Conservation (phyloP, 768 basidiomycete genomes). For the Suillus tomentosus region DNA sequence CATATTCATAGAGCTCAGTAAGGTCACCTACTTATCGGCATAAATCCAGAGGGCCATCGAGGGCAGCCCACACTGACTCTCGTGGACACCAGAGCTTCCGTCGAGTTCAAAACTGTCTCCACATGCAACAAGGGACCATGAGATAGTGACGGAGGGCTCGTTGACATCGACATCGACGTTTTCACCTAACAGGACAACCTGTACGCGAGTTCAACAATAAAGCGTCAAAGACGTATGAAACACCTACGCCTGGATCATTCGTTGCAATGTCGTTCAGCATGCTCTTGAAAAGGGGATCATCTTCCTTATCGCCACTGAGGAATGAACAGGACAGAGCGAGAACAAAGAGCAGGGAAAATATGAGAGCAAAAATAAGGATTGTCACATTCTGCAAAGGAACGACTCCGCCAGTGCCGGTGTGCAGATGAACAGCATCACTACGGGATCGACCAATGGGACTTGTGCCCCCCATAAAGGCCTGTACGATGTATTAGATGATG, state of each 20-base stretch:
- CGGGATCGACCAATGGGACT: slow-evolving; percentile 16
- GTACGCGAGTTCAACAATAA: background rate
- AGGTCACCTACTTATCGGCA: slow-evolving; percentile 47
- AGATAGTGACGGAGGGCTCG: slow-evolving; percentile 55
- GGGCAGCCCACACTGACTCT: slow-evolving; percentile 52
- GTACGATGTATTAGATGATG: background rate
- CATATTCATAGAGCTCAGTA: background rate
- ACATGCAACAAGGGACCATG: slow-evolving; percentile 59
- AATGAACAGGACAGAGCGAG: slow-evolving; percentile 50
- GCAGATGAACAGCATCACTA: background rate
- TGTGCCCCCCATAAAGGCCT: slow-evolving; percentile 20
- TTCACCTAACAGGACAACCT: slow-evolving; percentile 60
- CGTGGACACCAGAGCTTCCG: slow-evolving; percentile 49
- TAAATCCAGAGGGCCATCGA: slow-evolving; percentile 42
- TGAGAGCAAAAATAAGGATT: slow-evolving; percentile 38
- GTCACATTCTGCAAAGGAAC: slow-evolving; percentile 29
- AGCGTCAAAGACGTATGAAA: background rate
- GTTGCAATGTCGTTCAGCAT: slow-evolving; percentile 43
- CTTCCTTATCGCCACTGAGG: slow-evolving; percentile 45
- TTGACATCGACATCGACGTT: slow-evolving; percentile 61
- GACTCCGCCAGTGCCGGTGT: slow-evolving; percentile 19
- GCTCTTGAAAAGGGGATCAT: slow-evolving; percentile 42
- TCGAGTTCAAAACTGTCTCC: slow-evolving; percentile 46
- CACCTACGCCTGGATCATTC: slow-evolving; percentile 47
- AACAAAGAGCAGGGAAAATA: slow-evolving; percentile 52